These are phyloP conservation scores for Laetiporus sulphureus DNA, from an alignment of 1,284 basidiomycete genomes.

Conservation along the genomic window DNA sequence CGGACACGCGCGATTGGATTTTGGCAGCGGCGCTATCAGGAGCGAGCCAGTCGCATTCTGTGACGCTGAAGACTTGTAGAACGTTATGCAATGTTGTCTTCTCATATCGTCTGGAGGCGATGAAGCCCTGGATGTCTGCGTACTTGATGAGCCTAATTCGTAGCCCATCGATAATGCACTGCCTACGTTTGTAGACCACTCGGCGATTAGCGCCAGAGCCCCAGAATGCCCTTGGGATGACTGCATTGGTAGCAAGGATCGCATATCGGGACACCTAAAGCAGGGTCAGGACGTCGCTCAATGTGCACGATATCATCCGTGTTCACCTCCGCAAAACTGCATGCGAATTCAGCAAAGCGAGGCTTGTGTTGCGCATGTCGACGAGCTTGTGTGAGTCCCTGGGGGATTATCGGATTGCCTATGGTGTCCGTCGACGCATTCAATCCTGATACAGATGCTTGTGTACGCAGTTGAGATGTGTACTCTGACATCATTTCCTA, in stretches of 20 bases:
- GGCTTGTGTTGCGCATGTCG: constrained; percentile 53
- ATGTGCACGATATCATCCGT: not conserved
- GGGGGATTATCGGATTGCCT: constrained; percentile 35
- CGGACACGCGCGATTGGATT: constrained; percentile 44
- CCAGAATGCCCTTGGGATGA: constrained; percentile 77
- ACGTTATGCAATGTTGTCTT: constrained; percentile 75
- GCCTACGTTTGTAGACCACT: constrained; percentile 55
- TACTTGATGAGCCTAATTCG: not conserved
- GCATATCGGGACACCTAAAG: constrained; percentile 69
- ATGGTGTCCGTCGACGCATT: constrained; percentile 42
- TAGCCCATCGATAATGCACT: not conserved
- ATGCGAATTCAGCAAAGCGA: constrained; percentile 72
- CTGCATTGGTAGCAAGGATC: constrained; percentile 50
- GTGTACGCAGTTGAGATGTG: constrained; percentile 48
- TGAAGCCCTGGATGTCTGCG: constrained; percentile 66
- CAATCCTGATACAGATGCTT: constrained; percentile 27
- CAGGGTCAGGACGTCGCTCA: not conserved
- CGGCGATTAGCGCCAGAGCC: constrained; percentile 71
- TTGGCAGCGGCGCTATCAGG: constrained; percentile 32
- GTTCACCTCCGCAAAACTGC: constrained; percentile 53
- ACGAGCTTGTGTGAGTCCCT: constrained; percentile 42
- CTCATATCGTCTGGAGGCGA: constrained; percentile 76
- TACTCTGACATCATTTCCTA: constrained; percentile 73
- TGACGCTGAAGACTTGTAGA: constrained; percentile 71
- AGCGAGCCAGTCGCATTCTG: constrained; percentile 80